phyloP scores from a whole-genome alignment of 1,139 yeast species.

The Blastobotrys aristatus region DNA sequence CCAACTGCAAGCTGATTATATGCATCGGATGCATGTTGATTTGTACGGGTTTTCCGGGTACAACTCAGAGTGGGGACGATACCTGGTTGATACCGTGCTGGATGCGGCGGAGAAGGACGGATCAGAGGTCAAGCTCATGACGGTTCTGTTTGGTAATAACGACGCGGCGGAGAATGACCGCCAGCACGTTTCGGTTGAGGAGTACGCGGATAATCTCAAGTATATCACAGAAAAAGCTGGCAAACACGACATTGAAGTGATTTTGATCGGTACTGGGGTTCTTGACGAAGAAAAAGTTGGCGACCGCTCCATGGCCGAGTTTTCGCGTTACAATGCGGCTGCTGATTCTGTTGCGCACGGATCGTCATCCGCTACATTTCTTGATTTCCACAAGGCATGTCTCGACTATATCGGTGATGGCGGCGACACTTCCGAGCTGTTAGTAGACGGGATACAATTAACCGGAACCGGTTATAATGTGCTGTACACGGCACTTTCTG shows the following conservation, averaged over 20 bases:
- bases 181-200: constrained; percentile 49
- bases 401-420: too few species aligned
- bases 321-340: constrained; percentile 46
- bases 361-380: too few species aligned
- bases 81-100: constrained; percentile 19
- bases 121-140: constrained; percentile 16
- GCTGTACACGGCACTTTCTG: constrained; percentile 39
- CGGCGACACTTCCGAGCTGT: constrained; percentile 28
- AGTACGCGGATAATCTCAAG: constrained; percentile 45
- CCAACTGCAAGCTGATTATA: constrained; percentile 41
- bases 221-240: constrained; percentile 34
- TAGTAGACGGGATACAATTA: constrained; percentile 66
- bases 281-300: neutral
- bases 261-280: constrained; percentile 45
- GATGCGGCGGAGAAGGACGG: constrained; percentile 12
- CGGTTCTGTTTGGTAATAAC: constrained; percentile 22
- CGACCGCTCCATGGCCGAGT: constrained; percentile 34
- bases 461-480: constrained; percentile 55
- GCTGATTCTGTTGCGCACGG: constrained; percentile 44
- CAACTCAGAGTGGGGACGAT: constrained; percentile 41
- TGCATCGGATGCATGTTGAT: constrained; percentile 48
- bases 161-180: constrained; percentile 14
- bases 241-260: constrained; percentile 40
- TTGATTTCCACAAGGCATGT: too few species aligned
- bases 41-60: constrained; percentile 60